phyloP scores from a whole-genome alignment of 2,329 filamentous ascomycete genomes.

The Alternaria panax region DNA sequence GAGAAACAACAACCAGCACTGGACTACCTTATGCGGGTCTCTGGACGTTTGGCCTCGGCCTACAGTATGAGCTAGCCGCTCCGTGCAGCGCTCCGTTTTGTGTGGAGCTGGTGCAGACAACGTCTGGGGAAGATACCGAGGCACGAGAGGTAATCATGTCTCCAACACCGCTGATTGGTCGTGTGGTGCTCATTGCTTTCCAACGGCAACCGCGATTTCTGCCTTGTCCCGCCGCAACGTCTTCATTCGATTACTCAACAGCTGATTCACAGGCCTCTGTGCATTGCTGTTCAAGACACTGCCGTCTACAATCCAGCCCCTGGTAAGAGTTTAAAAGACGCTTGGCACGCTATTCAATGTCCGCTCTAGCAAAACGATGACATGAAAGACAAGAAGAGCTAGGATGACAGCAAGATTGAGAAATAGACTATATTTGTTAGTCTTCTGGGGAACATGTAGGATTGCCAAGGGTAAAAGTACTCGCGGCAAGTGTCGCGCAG shows the following conservation, averaged over 20 bases:
- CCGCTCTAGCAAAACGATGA: not conserved
- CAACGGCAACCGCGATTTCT: not conserved
- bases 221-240: not conserved
- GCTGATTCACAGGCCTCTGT: not conserved
- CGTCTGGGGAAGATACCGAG: slow-evolving; percentile 34
- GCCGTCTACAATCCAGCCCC: not conserved
- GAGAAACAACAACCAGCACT: slow-evolving; percentile 1
- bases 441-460: not conserved
- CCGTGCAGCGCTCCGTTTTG: slow-evolving; percentile 21
- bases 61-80: slow-evolving; percentile 24
- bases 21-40: slow-evolving; percentile 19
- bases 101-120: slow-evolving; percentile 21
- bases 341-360: not conserved
- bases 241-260: not conserved
- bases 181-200: not conserved
- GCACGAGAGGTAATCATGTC: slow-evolving; percentile 13
- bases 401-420: not conserved
- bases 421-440: not conserved
- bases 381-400: not conserved
- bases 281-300: not conserved
- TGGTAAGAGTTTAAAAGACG: not conserved
- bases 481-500: not conserved
- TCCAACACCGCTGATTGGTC: not conserved
- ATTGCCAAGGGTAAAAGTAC: not conserved
- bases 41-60: slow-evolving; percentile 27